A percentile compares a stretch with the other conserved stretches of the same genome.
phyloP scores from a whole-genome alignment of 2,329 filamentous ascomycete species.

The Domatiomyces catenatus region DNA sequence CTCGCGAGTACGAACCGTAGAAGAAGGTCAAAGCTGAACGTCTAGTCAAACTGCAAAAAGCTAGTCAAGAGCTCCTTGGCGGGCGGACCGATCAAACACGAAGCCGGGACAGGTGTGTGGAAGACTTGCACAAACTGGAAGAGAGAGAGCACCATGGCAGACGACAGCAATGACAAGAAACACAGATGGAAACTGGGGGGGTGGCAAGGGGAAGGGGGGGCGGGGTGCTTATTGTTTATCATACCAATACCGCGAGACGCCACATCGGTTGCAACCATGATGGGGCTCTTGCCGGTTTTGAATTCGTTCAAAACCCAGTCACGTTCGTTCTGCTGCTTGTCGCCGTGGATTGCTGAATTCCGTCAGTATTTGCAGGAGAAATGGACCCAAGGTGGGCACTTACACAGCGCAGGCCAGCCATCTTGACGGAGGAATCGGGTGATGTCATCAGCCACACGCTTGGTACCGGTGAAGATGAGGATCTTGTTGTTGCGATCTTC shows the following conservation, averaged over 20 bases:
- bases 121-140: constrained; percentile 81
- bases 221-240: constrained; percentile 48
- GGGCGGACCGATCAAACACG: constrained; percentile 56
- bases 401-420: constrained; percentile 92
- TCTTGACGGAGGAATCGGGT: constrained; percentile 94
- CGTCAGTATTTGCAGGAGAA: constrained; percentile 23
- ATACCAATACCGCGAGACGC: constrained; percentile 99
- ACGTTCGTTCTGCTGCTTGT: constrained; percentile 98
- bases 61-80: constrained; percentile 74
- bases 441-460: constrained; percentile 94
- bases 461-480: constrained; percentile 72
- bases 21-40: constrained; percentile 10
- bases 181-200: constrained; percentile 19
- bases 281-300: constrained; percentile 97
- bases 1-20: constrained; percentile 11
- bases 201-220: constrained; percentile 14
- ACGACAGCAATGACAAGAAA: constrained; percentile 37
- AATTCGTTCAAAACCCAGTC: constrained; percentile 99
- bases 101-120: constrained; percentile 85
- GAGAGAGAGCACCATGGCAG: constrained; percentile 61
- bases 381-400: constrained; percentile 26
- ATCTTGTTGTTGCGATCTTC: constrained; percentile 91
- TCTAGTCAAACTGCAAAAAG: constrained; percentile 17
- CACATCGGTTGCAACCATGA: constrained; percentile 99
- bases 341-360: constrained; percentile 74